phyloP scores from a whole-genome alignment of 78 protist species.

The Emiliania huxleyi region DNA sequence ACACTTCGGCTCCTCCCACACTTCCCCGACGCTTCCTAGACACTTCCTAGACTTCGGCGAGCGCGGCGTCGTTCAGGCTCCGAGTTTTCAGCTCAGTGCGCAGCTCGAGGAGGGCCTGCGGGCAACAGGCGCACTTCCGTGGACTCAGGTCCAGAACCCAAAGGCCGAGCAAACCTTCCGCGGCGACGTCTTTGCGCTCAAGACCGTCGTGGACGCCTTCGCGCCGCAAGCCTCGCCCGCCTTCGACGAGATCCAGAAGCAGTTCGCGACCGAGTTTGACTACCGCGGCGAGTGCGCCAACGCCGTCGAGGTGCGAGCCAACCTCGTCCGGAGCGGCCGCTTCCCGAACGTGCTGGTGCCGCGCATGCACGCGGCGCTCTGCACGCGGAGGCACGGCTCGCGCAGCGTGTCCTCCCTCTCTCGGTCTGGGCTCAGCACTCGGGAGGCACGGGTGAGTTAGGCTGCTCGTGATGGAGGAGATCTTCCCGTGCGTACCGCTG shows the following conservation, averaged over 20 bases:
- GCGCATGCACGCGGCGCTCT: background rate
- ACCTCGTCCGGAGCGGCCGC: background rate
- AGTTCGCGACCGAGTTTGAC: constrained; percentile 23
- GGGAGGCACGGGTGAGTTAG: too few species aligned
- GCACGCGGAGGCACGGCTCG: background rate
- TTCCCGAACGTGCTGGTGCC: background rate
- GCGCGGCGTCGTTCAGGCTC: too few species aligned
- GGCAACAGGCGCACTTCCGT: too few species aligned
- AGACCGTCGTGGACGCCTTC: background rate
- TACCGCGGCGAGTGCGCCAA: constrained; percentile 2
- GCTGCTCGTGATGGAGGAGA: background rate
- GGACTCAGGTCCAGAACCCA: background rate
- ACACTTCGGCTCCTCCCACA: too few species aligned
- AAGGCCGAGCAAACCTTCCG: background rate
- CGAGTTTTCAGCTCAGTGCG: too few species aligned
- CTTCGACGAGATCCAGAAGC: background rate
- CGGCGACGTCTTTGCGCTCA: background rate
- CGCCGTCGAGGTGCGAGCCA: background rate
- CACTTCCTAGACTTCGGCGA: too few species aligned
- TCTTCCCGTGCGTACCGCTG: background rate
- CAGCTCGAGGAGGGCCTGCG: too few species aligned
- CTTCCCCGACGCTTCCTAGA: too few species aligned
- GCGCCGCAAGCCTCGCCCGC: background rate
- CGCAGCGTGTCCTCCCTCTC: too few species aligned
- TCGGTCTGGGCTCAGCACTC: too few species aligned